Percentiles rank a stretch among this genome's conserved stretches.
Conservation (phyloP, 176 grass and related monocot species). For the Oryza longistaminata region DNA sequence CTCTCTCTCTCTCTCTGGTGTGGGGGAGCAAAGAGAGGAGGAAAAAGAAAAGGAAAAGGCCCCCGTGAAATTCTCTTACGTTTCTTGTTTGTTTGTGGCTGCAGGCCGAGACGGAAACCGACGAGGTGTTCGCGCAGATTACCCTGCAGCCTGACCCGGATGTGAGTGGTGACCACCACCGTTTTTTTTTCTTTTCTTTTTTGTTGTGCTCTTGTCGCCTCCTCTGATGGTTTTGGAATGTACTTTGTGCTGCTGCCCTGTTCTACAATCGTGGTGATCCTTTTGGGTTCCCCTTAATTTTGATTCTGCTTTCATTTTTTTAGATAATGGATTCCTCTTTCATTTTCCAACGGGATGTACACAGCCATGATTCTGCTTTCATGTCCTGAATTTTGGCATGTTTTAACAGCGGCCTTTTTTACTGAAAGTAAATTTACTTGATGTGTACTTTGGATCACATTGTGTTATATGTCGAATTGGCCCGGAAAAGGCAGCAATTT, state of each 20-base stretch:
- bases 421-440: background rate
- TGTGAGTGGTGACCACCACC: conserved; percentile 51
- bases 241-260: background rate
- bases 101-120: conserved; percentile 88
- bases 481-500: background rate
- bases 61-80: conserved; percentile 18
- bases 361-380: background rate
- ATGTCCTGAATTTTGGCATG: conserved; percentile 11
- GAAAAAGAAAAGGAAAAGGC: background rate
- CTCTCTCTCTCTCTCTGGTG: too few species aligned
- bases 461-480: conserved; percentile 2
- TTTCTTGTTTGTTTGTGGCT: background rate
- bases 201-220: background rate
- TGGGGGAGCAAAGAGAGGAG: background rate
- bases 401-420: background rate
- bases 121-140: conserved; percentile 96
- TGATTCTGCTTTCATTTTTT: background rate
- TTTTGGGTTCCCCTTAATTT: background rate
- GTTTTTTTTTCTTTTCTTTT: background rate
- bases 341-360: too few species aligned
- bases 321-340: too few species aligned
- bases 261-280: background rate
- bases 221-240: background rate
- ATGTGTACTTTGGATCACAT: background rate
- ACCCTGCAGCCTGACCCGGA: conserved; percentile 71